Evolutionary conservation across 345 rosid genomes (phyloP), one percentile per base, ranked within the genome.

Genomic region (Ricinus communis): DNA sequence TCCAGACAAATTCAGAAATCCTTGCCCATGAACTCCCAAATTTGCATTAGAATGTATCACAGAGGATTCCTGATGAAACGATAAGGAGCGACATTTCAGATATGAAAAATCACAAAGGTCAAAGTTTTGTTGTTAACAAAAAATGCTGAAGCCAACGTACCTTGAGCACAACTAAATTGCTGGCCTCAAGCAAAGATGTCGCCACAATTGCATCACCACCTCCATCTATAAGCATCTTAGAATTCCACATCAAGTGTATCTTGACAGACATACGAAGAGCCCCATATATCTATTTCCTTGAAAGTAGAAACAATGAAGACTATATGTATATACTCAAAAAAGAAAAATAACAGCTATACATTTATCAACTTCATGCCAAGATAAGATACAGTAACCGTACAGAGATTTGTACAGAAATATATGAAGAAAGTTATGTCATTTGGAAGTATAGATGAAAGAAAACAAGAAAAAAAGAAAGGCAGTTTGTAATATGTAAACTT

Each of bases 21-120:
- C 90, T 82, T 88, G 93, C 25, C 93, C 90, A 64, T 83, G 87
- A 71, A 88, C 87, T 79, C 90, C 93, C 74, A 88, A 79, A 82
- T 88, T 82, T 56, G 90, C 90, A 83, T 85, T 86, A 53, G 93
- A 88, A 81, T 76, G 90, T 81, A 88, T 86, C 21, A 86, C 77
- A 61, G 93, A 88, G 33, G 90, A 86, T 77, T 80, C 85, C 89
- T 88, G 84, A 52, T 33, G 61, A 64, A 36, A 68, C 69, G n/a
- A 65, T 21, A 36, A 16, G 27, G 19, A 36, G 46, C 31, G 36
- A 45, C 55, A 56, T 30, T 59, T 53, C 15, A 47, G 31, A 47
- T 13, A 38, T 9, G 33, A 65, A 75, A 46, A 30, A 63, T 63
- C 33, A 81, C 43, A 64, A 54, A 45, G 59, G n/a, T 45, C 55